Base-by-base conservation (phyloP, 148 eudicot species). In the Heliosperma pusillum region DNA sequence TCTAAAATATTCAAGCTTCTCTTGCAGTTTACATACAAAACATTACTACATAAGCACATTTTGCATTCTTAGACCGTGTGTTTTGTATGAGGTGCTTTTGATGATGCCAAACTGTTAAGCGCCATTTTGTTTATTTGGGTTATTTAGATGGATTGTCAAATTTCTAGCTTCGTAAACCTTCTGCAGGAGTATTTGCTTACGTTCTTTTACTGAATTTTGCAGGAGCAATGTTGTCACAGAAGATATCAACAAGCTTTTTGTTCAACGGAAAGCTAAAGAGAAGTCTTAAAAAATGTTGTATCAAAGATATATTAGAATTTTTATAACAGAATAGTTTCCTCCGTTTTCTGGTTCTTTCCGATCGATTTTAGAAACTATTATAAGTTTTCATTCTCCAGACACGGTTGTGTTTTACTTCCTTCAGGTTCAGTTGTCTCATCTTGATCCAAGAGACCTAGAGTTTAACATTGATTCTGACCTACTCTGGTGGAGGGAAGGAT, bases 211-310 rank as follows among this genome's bases (percentile, higher is more conserved):
- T 59, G 45, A 66, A 24, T 75, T 79, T 71, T 81, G 80, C 97
- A 92, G 97, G 88, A 92, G 97, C 84, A 92, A 92, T 42, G 78
- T 92, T 66, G 97, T 92, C 15, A 92, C 97, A 12, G 97, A 92
- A 82, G 97, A 92, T 74, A 86, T 92, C 71, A 77, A 84, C 86
- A 89, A 90, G 89, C 86, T 92, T 67, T 92, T 92, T 82, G 88
- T 86, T 25, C 70, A 70, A 71, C 87, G 76, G 77, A 72, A 71
- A 20, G 17, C 77, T 11, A 72, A 72, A 68, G 77, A 67, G 45
- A 66, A 66, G 69, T 57, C 80, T 0, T 80, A 16, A 76, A 70
- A 40, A 5, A 36, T 36, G 42, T 36, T 36, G 42, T 36, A 36
- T 36, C 42, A 10, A 36, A 36, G 42, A 36, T 36, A 36, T 36